Base-by-base conservation (phyloP, 495 filamentous ascomycete species). In the Darksidea phi region DNA sequence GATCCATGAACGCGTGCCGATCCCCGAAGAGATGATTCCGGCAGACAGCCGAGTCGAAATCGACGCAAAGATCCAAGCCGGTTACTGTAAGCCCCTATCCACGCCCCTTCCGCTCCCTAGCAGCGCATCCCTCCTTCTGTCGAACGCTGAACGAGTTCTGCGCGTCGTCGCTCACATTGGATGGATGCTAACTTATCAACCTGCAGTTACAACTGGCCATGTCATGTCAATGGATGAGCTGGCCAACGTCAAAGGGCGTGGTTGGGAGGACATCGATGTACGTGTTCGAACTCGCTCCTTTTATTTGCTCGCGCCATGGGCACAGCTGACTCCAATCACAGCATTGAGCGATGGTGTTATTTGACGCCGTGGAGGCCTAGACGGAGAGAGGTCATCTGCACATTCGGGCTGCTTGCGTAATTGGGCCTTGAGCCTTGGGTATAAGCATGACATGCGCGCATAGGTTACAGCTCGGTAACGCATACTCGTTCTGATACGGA, bases 11-110 rank as follows among this genome's bases (percentile, higher is more conserved):
- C 86, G 94, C 54, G 84, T 98, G 42, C 92, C 94, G 38, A 91
- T 98, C 48, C 94, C 94, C 20, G 92, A 97, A 52, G 86, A 89
- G 26, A 86, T 92, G 84, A 97, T 98, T 65, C 94, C 94, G 37
- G 89, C 86, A 66, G 94, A 98, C 76, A 95, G 90, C 51, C 83
- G 94, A 52, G 94, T 98, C 13, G 94, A 98, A 75, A 98, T 98
- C 69, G 94, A 98, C 76, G 94, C 94, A 28, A 98, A 96, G 80
- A 97, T 98, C 72, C 92, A 94, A 64, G 91, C 93, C 25, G 93
- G 94, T 20, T 97, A 89, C 74, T 91, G 77, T 78, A 62, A 69
- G 72, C 65, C 37, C 18, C 2, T 37, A n/a, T 45, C 52, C n/a
- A 54, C 6, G 15, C 36, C 15, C 18, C 3, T 15, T 32, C 17